These are phyloP conservation scores for Neurospora intermedia DNA, from an alignment of 495 filamentous ascomycete species.

Conservation along the genomic window DNA sequence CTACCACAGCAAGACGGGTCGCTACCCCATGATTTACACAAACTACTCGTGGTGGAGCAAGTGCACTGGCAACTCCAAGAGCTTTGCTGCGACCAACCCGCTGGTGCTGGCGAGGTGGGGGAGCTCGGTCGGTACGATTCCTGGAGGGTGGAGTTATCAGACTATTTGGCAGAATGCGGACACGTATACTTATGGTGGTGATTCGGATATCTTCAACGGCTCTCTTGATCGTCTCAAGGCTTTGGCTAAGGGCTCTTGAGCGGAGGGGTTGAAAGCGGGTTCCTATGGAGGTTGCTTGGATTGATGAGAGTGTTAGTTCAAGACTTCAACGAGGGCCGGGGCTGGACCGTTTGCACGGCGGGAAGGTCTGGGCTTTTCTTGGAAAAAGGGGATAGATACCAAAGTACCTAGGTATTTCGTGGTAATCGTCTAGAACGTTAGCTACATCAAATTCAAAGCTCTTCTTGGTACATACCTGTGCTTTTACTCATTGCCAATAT, in stretches of 20 bases:
- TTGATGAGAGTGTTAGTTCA: too few species aligned
- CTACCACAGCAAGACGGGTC: conserved; percentile 39
- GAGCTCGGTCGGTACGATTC: conserved; percentile 39
- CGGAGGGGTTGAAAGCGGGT: background rate
- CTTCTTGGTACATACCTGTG: background rate
- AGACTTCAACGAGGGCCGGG: too few species aligned
- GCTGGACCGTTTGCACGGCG: background rate
- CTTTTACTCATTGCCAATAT: background rate
- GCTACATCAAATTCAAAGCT: background rate
- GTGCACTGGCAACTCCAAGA: conserved; percentile 47
- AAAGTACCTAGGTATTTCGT: background rate
- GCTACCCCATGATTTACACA: conserved; percentile 52
- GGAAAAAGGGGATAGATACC: too few species aligned
- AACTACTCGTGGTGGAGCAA: conserved; percentile 51
- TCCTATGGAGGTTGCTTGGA: too few species aligned
- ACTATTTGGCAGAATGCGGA: conserved; percentile 51
- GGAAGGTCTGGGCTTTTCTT: background rate
- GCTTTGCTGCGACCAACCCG: conserved; percentile 41
- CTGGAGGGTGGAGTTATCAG: conserved; percentile 49
- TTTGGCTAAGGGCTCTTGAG: background rate
- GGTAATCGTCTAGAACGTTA: background rate
- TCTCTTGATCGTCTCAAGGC: background rate
- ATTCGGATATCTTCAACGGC: conserved; percentile 44
- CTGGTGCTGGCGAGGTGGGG: conserved; percentile 48
- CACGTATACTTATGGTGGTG: conserved; percentile 37